These are phyloP conservation scores for Aspergillus cavernicola DNA, from an alignment of 495 filamentous ascomycete genomes.

Conservation along the genomic window DNA sequence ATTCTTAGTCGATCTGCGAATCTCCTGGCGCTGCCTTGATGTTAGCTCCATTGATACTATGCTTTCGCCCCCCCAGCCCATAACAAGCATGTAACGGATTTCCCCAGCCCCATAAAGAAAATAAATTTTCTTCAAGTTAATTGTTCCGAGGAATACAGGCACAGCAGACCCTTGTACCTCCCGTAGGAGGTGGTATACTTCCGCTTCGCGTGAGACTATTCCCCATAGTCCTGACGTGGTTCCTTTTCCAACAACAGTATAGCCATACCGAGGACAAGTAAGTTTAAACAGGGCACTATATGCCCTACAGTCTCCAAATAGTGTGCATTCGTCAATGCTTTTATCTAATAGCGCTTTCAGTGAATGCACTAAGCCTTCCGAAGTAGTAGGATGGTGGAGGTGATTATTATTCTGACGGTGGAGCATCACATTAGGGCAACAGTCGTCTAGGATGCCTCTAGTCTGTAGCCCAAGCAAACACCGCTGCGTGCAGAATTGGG, in stretches of 20 bases:
- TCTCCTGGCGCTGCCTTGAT: constrained; percentile 1
- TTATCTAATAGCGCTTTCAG: too few species aligned
- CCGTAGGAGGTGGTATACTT: constrained; percentile 35
- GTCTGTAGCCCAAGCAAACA: constrained; percentile 44
- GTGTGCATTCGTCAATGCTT: too few species aligned
- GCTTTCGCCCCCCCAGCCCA: constrained; percentile 40
- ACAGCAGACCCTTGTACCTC: constrained; percentile 34
- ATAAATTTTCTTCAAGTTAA: constrained; percentile 33
- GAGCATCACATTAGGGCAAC: constrained; percentile 39
- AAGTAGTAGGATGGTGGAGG: too few species aligned
- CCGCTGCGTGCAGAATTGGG: constrained; percentile 43
- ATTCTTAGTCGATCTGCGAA: constrained; percentile 16
- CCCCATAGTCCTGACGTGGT: constrained; percentile 28
- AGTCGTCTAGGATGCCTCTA: constrained; percentile 29
- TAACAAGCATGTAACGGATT: constrained; percentile 44
- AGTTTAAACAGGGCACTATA: too few species aligned
- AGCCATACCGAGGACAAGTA: too few species aligned
- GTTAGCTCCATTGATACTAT: neutral
- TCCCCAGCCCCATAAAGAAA: constrained; percentile 33
- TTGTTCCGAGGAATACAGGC: constrained; percentile 41
- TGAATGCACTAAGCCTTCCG: too few species aligned
- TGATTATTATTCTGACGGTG: constrained; percentile 19
- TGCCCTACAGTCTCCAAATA: neutral
- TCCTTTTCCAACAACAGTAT: neutral
- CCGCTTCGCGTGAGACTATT: constrained; percentile 38